Evolutionary conservation across 2,329 filamentous ascomycete species (phyloP).

Genomic region (Epichloe uncinata): DNA sequence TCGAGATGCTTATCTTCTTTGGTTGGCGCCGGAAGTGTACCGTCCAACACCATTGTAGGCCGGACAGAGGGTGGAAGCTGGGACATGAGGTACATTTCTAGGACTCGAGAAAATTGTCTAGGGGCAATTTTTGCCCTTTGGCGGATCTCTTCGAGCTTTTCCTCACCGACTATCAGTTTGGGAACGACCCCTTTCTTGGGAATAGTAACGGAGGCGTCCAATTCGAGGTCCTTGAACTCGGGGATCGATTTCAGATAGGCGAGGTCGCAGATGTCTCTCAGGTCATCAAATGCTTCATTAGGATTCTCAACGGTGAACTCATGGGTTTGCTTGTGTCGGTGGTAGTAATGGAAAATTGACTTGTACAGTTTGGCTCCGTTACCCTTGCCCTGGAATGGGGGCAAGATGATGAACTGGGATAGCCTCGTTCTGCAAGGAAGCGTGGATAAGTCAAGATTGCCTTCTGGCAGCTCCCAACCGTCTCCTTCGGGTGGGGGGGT

Average conservation of each 20-base stretch:
- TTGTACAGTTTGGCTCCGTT: slow-evolving; percentile 73
- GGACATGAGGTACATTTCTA: slow-evolving; percentile 64
- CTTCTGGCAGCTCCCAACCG: slow-evolving; percentile 31
- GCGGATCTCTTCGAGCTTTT: slow-evolving; percentile 42
- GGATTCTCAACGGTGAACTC: slow-evolving; percentile 94
- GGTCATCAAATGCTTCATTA: slow-evolving; percentile 70
- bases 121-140: slow-evolving; percentile 55
- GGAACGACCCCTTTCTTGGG: slow-evolving; percentile 33
- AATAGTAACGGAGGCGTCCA: slow-evolving; percentile 39
- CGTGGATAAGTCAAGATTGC: slow-evolving; percentile 38
- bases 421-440: slow-evolving; percentile 71
- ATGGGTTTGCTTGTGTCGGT: slow-evolving; percentile 52
- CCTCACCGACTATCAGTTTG: slow-evolving; percentile 42
- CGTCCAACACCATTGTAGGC: slow-evolving; percentile 32
- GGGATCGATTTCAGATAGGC: slow-evolving; percentile 46
- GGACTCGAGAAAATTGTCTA: slow-evolving; percentile 58
- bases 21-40: slow-evolving; percentile 29
- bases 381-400: slow-evolving; percentile 70
- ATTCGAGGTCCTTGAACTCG: slow-evolving; percentile 40
- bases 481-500: slow-evolving; percentile 27
- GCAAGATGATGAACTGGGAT: slow-evolving; percentile 86
- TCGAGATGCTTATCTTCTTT: slow-evolving; percentile 49
- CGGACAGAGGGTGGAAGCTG: slow-evolving; percentile 43
- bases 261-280: slow-evolving; percentile 65
- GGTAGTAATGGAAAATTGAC: slow-evolving; percentile 58